These are phyloP conservation scores for Stemphylium vesicarium DNA, from an alignment of 2,329 filamentous ascomycete species.

Conservation along the genomic window DNA sequence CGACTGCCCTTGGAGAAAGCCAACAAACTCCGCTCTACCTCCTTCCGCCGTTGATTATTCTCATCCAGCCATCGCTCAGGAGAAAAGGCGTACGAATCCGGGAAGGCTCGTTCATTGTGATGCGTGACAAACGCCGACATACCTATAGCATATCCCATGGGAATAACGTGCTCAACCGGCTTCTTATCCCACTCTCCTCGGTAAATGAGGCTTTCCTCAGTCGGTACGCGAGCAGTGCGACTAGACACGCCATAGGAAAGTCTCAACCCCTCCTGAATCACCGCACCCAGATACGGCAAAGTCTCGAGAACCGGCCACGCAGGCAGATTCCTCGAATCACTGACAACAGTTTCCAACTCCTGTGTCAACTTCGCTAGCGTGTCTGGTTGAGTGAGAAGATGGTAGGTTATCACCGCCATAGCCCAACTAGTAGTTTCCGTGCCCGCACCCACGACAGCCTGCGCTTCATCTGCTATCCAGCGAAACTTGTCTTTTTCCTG, in stretches of 20 bases:
- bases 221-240: conserved; percentile 32
- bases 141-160: conserved; percentile 31
- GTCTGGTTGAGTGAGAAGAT: conserved; percentile 33
- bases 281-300: conserved; percentile 42
- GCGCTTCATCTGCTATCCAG: conserved; percentile 42
- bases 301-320: conserved; percentile 30
- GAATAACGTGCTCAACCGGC: conserved; percentile 27
- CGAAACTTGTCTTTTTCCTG: conserved; percentile 27
- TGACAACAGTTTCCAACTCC: conserved; percentile 31
- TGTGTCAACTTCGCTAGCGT: conserved; percentile 27
- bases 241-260: conserved; percentile 36
- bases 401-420: conserved; percentile 36
- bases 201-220: conserved; percentile 31
- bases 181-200: conserved; percentile 36
- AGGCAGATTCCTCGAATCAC: conserved; percentile 22
- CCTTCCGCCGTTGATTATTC: conserved; percentile 29
- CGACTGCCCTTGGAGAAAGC: conserved; percentile 42
- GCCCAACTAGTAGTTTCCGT: conserved; percentile 45
- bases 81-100: conserved; percentile 31
- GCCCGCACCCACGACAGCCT: conserved; percentile 42
- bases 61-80: conserved; percentile 42
- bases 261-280: conserved; percentile 42
- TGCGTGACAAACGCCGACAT: conserved; percentile 36
- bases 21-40: conserved; percentile 37
- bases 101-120: conserved; percentile 34